Evolutionary conservation across 2,329 filamentous ascomycete species (phyloP).

Genomic region (Colletotrichum sp.): DNA sequence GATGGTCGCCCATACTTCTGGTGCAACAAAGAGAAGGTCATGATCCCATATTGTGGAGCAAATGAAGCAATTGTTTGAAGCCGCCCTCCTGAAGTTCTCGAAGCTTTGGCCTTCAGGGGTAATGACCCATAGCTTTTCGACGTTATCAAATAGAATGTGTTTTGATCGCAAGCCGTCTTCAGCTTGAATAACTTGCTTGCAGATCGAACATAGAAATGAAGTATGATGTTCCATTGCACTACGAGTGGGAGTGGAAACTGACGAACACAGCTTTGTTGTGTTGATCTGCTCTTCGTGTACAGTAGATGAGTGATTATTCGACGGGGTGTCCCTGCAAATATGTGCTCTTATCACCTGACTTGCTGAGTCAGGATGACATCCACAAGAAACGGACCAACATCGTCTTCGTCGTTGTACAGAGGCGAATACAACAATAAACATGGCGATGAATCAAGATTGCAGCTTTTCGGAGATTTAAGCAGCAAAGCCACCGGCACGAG

Average conservation of each 20-base stretch:
- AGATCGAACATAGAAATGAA: background rate
- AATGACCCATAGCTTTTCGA: background rate
- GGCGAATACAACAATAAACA: background rate
- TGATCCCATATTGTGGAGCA: background rate
- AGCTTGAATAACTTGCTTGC: background rate
- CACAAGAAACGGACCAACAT: background rate
- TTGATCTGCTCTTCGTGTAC: background rate
- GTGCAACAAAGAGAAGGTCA: background rate
- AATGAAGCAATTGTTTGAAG: background rate
- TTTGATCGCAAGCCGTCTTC: background rate
- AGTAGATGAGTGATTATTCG: background rate
- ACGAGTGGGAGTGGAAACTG: background rate
- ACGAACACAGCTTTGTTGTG: background rate
- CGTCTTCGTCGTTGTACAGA: background rate
- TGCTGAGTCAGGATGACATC: background rate
- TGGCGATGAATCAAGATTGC: background rate
- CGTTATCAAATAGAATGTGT: background rate
- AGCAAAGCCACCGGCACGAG: background rate
- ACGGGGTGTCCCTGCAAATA: background rate
- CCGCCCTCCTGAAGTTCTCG: background rate
- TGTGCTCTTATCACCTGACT: background rate
- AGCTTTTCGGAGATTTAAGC: background rate
- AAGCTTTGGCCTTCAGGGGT: background rate
- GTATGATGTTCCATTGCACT: background rate
- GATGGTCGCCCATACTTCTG: background rate